Conservation (phyloP, 2,329 filamentous ascomycete genomes). For the Colletotrichum sp. region DNA sequence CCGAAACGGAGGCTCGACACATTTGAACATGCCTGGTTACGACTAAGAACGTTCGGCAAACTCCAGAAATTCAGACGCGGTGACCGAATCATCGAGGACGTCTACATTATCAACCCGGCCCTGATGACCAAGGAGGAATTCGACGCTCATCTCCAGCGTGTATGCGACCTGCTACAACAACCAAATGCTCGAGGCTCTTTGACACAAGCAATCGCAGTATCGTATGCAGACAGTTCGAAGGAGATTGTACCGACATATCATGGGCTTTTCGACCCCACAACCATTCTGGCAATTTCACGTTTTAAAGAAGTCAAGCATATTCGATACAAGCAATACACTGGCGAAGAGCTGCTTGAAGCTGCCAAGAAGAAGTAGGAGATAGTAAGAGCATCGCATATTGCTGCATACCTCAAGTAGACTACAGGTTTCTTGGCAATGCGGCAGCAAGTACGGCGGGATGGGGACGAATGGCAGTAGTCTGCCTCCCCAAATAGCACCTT, state of each 20-base stretch:
- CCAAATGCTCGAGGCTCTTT: fast-evolving
- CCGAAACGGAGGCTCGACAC: no score
- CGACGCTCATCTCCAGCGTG: fast-evolving
- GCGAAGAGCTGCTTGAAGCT: fast-evolving
- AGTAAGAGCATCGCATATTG: background rate
- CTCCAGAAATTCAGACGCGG: background rate
- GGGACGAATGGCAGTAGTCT: background rate
- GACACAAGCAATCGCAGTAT: background rate
- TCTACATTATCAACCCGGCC: background rate
- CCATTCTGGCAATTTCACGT: background rate
- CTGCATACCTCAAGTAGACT: background rate
- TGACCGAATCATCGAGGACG: background rate
- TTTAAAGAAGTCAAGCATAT: background rate
- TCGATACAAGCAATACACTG: background rate
- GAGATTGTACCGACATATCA: background rate
- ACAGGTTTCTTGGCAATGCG: background rate
- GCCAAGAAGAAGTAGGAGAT: background rate
- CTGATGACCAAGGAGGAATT: fast-evolving
- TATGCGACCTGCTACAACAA: fast-evolving
- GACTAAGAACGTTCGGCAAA: background rate
- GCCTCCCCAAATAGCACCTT: fast-evolving
- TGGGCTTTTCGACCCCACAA: background rate
- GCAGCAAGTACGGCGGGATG: fast-evolving
- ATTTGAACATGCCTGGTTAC: background rate
- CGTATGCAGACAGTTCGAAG: fast-evolving